phyloP scores from a whole-genome alignment of 2,329 filamentous ascomycete species.

The Cladosporium austrohemisphaericum region DNA sequence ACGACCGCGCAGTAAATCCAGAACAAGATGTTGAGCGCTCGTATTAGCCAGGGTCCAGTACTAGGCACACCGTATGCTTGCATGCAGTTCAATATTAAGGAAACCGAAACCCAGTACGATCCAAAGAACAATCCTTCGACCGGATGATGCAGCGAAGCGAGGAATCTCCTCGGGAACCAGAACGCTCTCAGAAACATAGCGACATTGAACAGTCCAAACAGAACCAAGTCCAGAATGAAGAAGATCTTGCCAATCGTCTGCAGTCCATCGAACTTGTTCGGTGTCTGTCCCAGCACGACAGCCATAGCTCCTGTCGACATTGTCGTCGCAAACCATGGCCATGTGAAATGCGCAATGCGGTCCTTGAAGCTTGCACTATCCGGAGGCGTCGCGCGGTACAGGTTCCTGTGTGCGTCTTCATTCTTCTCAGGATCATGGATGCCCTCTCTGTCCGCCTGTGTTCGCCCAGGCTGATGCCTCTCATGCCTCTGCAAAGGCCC shows the following conservation, averaged over 20 bases:
- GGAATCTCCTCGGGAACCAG: conserved; percentile 38
- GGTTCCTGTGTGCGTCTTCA: background rate
- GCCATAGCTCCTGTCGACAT: conserved; percentile 49
- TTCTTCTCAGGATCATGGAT: conserved; percentile 9
- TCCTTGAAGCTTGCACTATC: conserved; percentile 23
- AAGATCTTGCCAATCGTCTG: conserved; percentile 50
- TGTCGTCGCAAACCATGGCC: conserved; percentile 39
- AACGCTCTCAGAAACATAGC: conserved; percentile 24
- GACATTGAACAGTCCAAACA: conserved; percentile 39
- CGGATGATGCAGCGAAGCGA: conserved; percentile 45
- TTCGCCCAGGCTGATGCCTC: too few species aligned
- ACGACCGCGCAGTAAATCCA: conserved; percentile 65
- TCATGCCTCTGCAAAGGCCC: too few species aligned
- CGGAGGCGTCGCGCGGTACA: conserved; percentile 11
- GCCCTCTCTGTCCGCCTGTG: background rate
- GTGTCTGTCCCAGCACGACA: conserved; percentile 42
- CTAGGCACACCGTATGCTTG: conserved; percentile 62
- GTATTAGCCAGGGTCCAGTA: conserved; percentile 53
- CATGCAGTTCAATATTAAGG: conserved; percentile 58
- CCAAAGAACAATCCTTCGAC: conserved; percentile 50
- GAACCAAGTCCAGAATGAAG: conserved; percentile 49
- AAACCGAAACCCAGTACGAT: conserved; percentile 36
- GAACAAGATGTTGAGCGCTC: conserved; percentile 61
- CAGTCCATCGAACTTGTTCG: conserved; percentile 47
- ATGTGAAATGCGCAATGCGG: conserved; percentile 24